Conservation (phyloP, 768 basidiomycete genomes). For the Termitomyces sp. region DNA sequence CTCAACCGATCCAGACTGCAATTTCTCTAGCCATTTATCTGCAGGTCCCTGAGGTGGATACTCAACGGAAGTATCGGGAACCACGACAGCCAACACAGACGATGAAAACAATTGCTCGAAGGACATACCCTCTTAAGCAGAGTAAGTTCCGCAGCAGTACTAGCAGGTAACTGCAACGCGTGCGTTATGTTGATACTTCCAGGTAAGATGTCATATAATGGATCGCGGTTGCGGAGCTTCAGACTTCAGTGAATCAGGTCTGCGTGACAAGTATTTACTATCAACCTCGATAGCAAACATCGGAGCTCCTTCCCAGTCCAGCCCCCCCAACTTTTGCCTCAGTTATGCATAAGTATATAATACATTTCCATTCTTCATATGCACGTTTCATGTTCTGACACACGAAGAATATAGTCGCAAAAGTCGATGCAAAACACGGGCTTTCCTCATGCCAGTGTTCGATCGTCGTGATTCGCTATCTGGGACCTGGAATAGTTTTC, state of each 20-base stretch:
- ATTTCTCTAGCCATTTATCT: slow-evolving; percentile 54
- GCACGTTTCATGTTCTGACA: background rate
- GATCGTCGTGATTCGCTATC: background rate
- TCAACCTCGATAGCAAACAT: background rate
- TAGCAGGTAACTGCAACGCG: too few relatives aligned
- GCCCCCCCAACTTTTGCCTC: too few relatives aligned
- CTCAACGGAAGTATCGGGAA: slow-evolving; percentile 61
- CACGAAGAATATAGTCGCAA: background rate
- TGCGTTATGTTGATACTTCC: background rate
- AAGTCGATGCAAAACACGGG: background rate
- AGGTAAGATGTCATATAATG: background rate
- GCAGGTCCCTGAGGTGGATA: slow-evolving; percentile 46
- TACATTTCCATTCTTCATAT: background rate
- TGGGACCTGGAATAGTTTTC: background rate
- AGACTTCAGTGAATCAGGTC: too few relatives aligned
- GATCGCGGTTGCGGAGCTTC: too few relatives aligned
- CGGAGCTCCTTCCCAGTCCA: too few relatives aligned
- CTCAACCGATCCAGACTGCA: slow-evolving; percentile 42
- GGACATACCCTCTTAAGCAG: too few relatives aligned
- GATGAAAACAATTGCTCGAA: slow-evolving; percentile 64
- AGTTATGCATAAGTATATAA: too few relatives aligned
- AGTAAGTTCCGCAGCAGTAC: background rate
- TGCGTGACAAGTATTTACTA: slow-evolving; percentile 3
- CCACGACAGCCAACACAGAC: slow-evolving; percentile 54
- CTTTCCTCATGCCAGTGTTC: slow-evolving; percentile 6